Conservation (phyloP, 78 protist genomes). For the Fonticula alba region DNA sequence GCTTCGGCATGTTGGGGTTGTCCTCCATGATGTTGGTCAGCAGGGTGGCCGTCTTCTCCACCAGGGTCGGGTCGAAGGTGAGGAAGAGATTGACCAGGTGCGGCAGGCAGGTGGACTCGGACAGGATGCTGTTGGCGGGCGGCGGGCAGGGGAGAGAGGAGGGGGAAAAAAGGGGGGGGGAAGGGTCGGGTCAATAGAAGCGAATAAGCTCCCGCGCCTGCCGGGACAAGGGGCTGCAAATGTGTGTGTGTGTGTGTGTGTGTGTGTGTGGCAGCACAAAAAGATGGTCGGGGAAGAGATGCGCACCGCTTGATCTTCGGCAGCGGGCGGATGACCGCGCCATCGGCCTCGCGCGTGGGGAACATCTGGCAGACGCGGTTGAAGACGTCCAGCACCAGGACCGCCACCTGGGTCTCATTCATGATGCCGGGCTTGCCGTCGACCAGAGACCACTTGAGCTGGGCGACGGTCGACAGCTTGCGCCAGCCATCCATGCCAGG, state of each 20-base stretch:
- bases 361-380: slow-evolving; percentile 22
- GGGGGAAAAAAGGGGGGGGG: too few relatives aligned
- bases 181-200: too few relatives aligned
- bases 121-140: slow-evolving; percentile 17
- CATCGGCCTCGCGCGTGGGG: slow-evolving; percentile 42
- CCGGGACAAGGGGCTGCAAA: too few relatives aligned
- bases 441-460: slow-evolving; percentile 41
- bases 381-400: slow-evolving; percentile 23
- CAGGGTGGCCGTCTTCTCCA: slow-evolving; percentile 23
- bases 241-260: too few relatives aligned
- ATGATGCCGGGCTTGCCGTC: slow-evolving; percentile 15
- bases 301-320: slow-evolving; percentile 40
- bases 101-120: slow-evolving; percentile 46
- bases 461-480: slow-evolving; percentile 23
- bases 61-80: slow-evolving; percentile 43
- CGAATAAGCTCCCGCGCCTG: too few relatives aligned
- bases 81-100: slow-evolving; percentile 46
- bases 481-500: slow-evolving; percentile 63
- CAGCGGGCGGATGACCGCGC: slow-evolving; percentile 47
- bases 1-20: slow-evolving; percentile 13
- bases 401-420: slow-evolving; percentile 18
- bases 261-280: too few relatives aligned
- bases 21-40: slow-evolving; percentile 18
- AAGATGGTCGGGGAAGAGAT: too few relatives aligned
- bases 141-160: too few relatives aligned